Evolutionary conservation across 2,329 filamentous ascomycete species (phyloP), one percentile per base, ranked within the genome.

Genomic region (Emydomyces testavorans): DNA sequence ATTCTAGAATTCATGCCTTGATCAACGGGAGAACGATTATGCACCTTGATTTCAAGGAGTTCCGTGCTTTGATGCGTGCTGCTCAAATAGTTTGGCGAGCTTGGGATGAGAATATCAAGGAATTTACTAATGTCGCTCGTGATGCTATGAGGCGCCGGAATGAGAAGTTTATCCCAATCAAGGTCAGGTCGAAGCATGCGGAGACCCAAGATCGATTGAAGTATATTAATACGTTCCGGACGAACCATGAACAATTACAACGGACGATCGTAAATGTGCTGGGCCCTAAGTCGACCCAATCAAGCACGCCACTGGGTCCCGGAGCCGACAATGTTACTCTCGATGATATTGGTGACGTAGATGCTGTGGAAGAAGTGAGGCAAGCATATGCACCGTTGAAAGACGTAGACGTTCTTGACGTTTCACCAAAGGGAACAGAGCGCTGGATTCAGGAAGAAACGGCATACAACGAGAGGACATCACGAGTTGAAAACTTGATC

Each of bases 141-240:
- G 93, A 98, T 60, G 88, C 94, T 5, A 95, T 87, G 2, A 79
- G 90, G 54, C 83, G 89, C 57, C 80, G 92, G 57, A 93, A 94
- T 60, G 93, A 96, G 65, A 94, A 94, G 64, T 98, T 98, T 65
- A 95, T 98, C 54, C 89, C 90, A 3, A 96, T 99, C 72, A 96
- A 96, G 71, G 89, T 98, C 63, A 78, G 75, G 54, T 84, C 88
- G 52, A 83, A 85, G 58, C 92, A 98, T 63, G 82, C 79, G 32
- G 85, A 90, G 63, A 85, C 92, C 21, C 88, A 96, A 65, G 83
- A 92, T 53, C 81, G 92, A 36, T 74, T 99, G 56, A 88, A 85
- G 60, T 98, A 98, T 64, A 88, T 99, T 54, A 80, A 81, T 58
- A 94, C 85, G 16, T 99, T 99, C 71, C 81, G 92, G 21, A 85